Evolutionary conservation across 306 rosid genomes (phyloP).

Genomic region (Bauhinia variegata): DNA sequence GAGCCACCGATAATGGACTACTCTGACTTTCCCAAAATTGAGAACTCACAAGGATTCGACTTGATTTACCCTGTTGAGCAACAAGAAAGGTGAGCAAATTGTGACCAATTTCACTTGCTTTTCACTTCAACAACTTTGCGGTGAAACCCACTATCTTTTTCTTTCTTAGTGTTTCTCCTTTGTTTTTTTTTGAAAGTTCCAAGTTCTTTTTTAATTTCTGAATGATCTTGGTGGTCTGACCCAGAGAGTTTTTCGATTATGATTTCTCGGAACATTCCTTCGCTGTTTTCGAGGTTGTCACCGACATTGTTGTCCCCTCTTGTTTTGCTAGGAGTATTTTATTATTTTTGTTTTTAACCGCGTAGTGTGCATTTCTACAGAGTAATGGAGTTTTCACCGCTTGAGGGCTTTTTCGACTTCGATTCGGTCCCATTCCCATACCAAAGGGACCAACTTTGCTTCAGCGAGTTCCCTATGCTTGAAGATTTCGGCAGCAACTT

Average conservation of each 20-base stretch:
- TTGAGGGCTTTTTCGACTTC: constrained; percentile 31
- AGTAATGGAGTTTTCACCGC: constrained; percentile 38
- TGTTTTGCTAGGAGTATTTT: neutral
- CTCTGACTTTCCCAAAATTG: constrained; percentile 38
- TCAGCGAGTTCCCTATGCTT: constrained; percentile 38
- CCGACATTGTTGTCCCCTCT: neutral
- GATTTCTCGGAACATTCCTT: constrained; percentile 11
- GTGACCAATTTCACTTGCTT: neutral
- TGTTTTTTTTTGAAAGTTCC: no score
- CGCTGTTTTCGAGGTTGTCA: constrained; percentile 19
- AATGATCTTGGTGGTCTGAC: neutral
- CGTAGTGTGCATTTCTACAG: constrained; percentile 33
- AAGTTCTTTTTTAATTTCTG: neutral
- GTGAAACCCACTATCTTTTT: neutral
- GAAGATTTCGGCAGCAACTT: constrained; percentile 43
- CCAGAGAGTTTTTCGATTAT: neutral
- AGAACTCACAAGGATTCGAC: constrained; percentile 36
- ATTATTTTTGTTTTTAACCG: neutral
- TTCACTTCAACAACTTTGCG: neutral
- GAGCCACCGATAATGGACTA: constrained; percentile 46
- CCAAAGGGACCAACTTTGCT: constrained; percentile 31
- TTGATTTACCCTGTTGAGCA: constrained; percentile 22
- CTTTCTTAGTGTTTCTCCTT: neutral
- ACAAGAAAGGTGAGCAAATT: constrained; percentile 44
- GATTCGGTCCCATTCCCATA: constrained; percentile 21